Percentiles rank a stretch among this genome's conserved stretches.
These are phyloP conservation scores for Cryptococcus neoformans DNA, from an alignment of 1,284 basidiomycete genomes.

Conservation along the genomic window DNA sequence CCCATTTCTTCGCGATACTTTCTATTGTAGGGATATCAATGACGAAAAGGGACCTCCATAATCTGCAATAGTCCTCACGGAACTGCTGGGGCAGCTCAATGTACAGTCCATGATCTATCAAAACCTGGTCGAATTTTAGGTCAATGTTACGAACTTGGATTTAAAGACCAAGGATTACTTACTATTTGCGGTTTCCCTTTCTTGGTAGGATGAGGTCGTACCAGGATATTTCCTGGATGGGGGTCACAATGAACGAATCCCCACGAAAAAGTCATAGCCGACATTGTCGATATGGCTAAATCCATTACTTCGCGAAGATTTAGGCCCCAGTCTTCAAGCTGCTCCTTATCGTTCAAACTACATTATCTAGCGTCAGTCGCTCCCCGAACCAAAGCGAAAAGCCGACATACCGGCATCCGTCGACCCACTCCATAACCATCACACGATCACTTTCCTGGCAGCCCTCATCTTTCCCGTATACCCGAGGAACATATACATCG, in stretches of 20 bases:
- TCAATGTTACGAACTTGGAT: not conserved
- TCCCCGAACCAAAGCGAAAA: too few species aligned
- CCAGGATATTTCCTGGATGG: constrained; percentile 73
- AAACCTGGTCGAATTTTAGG: constrained; percentile 31
- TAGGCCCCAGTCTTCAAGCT: constrained; percentile 47
- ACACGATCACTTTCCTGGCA: constrained; percentile 60
- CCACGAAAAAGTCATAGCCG: constrained; percentile 84
- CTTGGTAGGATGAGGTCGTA: constrained; percentile 65
- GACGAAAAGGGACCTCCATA: constrained; percentile 75
- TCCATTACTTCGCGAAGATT: constrained; percentile 55
- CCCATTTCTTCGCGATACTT: constrained; percentile 66
- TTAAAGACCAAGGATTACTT: constrained; percentile 2
- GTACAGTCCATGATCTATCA: constrained; percentile 87
- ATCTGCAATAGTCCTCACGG: constrained; percentile 65
- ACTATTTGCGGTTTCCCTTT: constrained; percentile 70
- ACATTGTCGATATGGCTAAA: constrained; percentile 60
- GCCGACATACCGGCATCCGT: constrained; percentile 54
- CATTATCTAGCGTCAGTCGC: not conserved
- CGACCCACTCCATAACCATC: constrained; percentile 80
- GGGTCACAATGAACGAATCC: constrained; percentile 72
- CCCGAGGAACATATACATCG: constrained; percentile 73
- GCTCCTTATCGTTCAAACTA: constrained; percentile 64
- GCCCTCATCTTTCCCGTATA: constrained; percentile 65
- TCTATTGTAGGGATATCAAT: constrained; percentile 65
- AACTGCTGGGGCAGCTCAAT: constrained; percentile 65